Percentiles rank a stretch among this genome's conserved stretches.
These are phyloP conservation scores for Botrytis porri DNA, from an alignment of 2,329 filamentous ascomycete species.

Conservation along the genomic window DNA sequence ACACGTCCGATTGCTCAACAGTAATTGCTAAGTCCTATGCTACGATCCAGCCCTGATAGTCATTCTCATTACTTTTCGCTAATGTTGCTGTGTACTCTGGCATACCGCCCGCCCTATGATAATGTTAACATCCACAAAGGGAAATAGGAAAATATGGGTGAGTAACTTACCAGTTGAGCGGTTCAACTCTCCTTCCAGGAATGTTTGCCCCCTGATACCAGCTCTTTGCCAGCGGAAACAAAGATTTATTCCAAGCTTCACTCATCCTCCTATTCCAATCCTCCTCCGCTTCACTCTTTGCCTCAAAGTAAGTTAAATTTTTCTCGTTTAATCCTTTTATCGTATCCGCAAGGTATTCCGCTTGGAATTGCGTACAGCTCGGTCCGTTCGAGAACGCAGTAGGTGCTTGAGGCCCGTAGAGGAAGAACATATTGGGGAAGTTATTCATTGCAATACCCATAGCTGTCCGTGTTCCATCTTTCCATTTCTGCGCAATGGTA, in stretches of 20 bases:
- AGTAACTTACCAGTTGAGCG: constrained; percentile 35
- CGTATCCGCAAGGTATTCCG: constrained; percentile 40
- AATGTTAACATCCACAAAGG: background rate
- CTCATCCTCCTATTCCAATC: constrained; percentile 38
- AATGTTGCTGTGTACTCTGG: constrained; percentile 16
- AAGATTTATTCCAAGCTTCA: constrained; percentile 34
- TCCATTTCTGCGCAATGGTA: constrained; percentile 39
- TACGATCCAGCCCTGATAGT: constrained; percentile 20
- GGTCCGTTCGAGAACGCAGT: constrained; percentile 43
- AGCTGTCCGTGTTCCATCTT: constrained; percentile 36
- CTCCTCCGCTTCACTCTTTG: constrained; percentile 35
- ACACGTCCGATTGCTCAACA: background rate
- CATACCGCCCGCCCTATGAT: constrained; percentile 13
- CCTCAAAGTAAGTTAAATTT: constrained; percentile 37
- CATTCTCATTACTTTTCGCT: constrained; percentile 18
- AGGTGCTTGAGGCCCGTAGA: constrained; percentile 43
- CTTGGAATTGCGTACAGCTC: constrained; percentile 43
- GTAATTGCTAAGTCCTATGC: background rate
- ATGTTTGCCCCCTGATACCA: constrained; percentile 46
- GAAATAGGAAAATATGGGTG: background rate
- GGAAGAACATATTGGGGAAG: constrained; percentile 50
- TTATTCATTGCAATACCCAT: constrained; percentile 44
- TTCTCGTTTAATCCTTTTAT: constrained; percentile 38
- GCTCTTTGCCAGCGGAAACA: constrained; percentile 39
- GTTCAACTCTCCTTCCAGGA: constrained; percentile 41